Evolutionary conservation across 1,139 yeast species (phyloP).

Genomic region (Magnusiomyces suaveolens): DNA sequence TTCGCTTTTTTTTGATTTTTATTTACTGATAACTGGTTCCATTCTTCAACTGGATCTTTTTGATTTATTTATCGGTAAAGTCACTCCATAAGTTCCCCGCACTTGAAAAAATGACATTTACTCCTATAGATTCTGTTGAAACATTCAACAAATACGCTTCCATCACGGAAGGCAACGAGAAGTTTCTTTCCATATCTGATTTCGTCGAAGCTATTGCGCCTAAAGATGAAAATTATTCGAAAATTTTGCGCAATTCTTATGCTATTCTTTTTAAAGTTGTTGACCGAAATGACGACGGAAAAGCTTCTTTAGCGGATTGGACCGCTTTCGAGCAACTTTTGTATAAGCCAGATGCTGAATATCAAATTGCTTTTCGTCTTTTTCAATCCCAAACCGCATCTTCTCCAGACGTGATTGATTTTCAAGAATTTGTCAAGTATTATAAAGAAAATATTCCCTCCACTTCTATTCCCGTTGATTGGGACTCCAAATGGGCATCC

Average conservation of each 20-base stretch:
- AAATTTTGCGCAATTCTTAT: constrained; percentile 36
- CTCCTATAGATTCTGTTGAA: constrained; percentile 10
- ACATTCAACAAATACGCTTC: constrained; percentile 12
- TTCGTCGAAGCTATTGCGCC: constrained; percentile 38
- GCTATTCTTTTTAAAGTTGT: constrained; percentile 38
- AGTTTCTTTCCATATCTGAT: constrained; percentile 41
- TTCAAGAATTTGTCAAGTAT: constrained; percentile 34
- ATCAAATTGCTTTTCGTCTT: constrained; percentile 38
- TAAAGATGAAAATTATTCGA: constrained; percentile 35
- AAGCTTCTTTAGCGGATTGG: constrained; percentile 35
- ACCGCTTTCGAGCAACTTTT: constrained; percentile 33
- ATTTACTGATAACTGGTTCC: no score
- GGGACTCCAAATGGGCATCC: constrained; percentile 37
- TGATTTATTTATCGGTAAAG: no score
- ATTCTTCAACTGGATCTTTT: no score
- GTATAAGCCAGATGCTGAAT: constrained; percentile 40
- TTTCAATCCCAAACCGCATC: constrained; percentile 26
- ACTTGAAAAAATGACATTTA: no score
- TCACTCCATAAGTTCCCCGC: no score
- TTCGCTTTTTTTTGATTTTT: no score
- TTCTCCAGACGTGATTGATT: constrained; percentile 32
- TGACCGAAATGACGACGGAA: constrained; percentile 31
- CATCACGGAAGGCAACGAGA: constrained; percentile 30
- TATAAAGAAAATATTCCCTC: constrained; percentile 25
- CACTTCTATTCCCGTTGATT: constrained; percentile 35